These are phyloP conservation scores for Trichosporon asahii DNA, from an alignment of 1,284 basidiomycete species.

Conservation along the genomic window DNA sequence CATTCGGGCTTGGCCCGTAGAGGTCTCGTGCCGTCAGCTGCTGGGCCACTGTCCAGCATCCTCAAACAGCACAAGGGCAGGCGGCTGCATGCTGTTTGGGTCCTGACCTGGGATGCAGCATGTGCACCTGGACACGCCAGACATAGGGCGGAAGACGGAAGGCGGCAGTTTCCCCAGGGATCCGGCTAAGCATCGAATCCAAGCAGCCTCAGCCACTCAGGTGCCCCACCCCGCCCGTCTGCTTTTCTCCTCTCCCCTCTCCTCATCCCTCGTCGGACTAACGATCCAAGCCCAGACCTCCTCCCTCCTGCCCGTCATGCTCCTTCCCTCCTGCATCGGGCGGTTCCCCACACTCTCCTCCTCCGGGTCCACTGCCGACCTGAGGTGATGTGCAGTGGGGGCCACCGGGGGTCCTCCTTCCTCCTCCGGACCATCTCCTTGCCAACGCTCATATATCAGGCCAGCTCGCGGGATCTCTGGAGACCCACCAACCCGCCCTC, in stretches of 20 bases:
- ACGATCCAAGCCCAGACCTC: slow-evolving; percentile 1
- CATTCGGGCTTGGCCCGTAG: background rate
- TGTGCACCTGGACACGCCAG: background rate
- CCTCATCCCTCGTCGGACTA: background rate
- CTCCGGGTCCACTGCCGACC: background rate
- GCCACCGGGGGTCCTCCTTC: slow-evolving; percentile 2
- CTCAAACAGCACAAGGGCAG: background rate
- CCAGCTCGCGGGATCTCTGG: background rate
- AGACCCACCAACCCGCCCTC: background rate
- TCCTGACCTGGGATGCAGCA: background rate
- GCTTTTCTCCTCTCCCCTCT: background rate
- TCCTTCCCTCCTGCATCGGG: background rate
- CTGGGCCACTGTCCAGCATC: too few relatives aligned
- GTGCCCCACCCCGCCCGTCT: background rate
- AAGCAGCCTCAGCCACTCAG: background rate
- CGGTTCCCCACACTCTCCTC: background rate
- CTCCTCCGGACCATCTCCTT: background rate
- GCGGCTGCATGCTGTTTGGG: background rate
- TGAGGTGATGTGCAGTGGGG: background rate
- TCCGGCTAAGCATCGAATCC: background rate
- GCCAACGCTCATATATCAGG: background rate
- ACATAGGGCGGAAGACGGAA: background rate
- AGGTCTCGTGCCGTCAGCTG: background rate
- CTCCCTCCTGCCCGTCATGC: background rate
- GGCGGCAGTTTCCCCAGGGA: background rate